Evolutionary conservation across 805 yeast genomes (phyloP).

Genomic region (Saccharomycopsis guyanensis): DNA sequence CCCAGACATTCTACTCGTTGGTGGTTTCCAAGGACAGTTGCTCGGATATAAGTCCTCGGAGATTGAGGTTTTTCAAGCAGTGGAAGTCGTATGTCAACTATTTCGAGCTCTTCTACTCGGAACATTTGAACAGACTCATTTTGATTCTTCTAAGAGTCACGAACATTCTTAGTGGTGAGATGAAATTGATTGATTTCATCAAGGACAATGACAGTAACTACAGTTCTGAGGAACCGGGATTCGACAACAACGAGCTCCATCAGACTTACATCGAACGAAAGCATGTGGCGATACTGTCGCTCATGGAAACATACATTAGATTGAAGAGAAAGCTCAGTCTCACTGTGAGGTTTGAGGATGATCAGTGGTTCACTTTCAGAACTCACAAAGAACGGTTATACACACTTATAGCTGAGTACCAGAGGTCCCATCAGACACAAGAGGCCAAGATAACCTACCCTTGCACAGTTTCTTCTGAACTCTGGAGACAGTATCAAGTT

Average conservation of each 20-base stretch:
- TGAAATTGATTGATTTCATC: not conserved
- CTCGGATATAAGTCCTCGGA: not conserved
- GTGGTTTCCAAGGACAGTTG: not conserved
- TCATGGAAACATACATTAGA: not conserved
- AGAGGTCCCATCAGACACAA: not conserved
- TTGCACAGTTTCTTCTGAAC: not conserved
- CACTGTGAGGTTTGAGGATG: not conserved
- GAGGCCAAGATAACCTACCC: not conserved
- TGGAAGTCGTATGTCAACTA: constrained; percentile 3
- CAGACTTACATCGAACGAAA: not conserved
- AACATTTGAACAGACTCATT: constrained; percentile 6
- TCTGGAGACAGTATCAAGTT: constrained; percentile 2
- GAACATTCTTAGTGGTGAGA: not conserved
- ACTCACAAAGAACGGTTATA: not conserved
- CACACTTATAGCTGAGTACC: not conserved
- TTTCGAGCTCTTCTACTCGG: constrained; percentile 4
- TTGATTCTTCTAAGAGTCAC: not conserved
- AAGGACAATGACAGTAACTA: not conserved
- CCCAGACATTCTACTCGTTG: not conserved
- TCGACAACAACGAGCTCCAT: not conserved
- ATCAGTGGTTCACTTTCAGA: constrained; percentile 4
- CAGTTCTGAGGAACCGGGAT: not conserved
- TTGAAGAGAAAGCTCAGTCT: not conserved
- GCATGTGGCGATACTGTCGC: not conserved
- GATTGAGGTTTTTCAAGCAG: constrained; percentile 1